phyloP scores from a whole-genome alignment of 768 basidiomycete species.

The Lactarius sanguifluus region DNA sequence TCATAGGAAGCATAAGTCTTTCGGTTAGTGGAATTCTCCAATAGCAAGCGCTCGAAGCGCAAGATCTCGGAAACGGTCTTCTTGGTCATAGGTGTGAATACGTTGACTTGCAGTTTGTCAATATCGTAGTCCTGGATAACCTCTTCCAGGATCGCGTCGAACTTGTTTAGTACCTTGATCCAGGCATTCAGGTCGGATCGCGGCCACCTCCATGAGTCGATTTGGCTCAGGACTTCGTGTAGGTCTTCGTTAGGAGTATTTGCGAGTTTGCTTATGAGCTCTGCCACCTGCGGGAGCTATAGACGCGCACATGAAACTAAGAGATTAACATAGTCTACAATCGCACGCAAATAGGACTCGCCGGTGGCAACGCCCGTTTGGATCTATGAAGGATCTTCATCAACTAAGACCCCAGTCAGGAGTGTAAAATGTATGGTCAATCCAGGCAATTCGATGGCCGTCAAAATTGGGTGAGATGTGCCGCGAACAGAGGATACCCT shows the following conservation, averaged over 20 bases:
- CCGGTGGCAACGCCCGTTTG: slow-evolving; percentile 77
- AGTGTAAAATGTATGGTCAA: slow-evolving; percentile 6
- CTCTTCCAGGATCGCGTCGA: slow-evolving; percentile 85
- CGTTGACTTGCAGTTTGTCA: slow-evolving; percentile 76
- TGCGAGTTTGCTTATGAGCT: slow-evolving; percentile 71
- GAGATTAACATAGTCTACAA: slow-evolving; percentile 24
- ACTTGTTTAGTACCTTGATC: slow-evolving; percentile 94
- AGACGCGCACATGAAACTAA: slow-evolving; percentile 30
- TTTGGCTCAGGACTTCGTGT: slow-evolving; percentile 59
- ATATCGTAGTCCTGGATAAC: slow-evolving; percentile 83
- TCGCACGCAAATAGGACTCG: slow-evolving; percentile 41
- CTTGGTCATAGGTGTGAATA: slow-evolving; percentile 76
- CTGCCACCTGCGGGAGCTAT: slow-evolving; percentile 77
- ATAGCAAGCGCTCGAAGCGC: slow-evolving; percentile 80
- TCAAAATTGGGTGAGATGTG: slow-evolving; percentile 11
- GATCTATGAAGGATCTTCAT: slow-evolving; percentile 91
- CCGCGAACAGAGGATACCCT: slow-evolving; percentile 15
- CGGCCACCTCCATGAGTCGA: slow-evolving; percentile 90
- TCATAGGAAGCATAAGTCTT: slow-evolving; percentile 97
- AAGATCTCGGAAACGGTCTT: slow-evolving; percentile 77
- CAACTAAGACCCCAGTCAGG: slow-evolving; percentile 52
- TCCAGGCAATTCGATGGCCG: slow-evolving; percentile 10
- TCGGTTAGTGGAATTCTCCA: slow-evolving; percentile 97
- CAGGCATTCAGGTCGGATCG: slow-evolving; percentile 96
- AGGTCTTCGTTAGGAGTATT: slow-evolving; percentile 72